Evolutionary conservation across 202 grass and related monocot species (phyloP), one percentile per base, ranked within the genome.

Genomic region (Cymbopogon flexuosus): DNA sequence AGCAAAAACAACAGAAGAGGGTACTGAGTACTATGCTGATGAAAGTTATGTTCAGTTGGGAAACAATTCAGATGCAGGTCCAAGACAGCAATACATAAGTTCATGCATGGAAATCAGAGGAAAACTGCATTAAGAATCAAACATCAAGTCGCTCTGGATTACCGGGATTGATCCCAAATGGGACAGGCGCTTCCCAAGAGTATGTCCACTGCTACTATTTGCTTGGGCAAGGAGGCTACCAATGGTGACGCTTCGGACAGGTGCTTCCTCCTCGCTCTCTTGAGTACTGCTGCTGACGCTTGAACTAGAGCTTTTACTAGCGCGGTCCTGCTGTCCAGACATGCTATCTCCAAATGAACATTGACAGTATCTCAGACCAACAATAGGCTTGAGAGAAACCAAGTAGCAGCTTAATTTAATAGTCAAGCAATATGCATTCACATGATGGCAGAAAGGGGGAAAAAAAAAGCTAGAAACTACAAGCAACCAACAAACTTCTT

Each of bases 211-310:
- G 72, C 70, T 31, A 16, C 31, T 89, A 79, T 93, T 91, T 84
- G 92, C 90, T 86, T 93, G 90, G 6, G 96, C 90, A 35, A 99
- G 86, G 83, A 99, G 91, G 82, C 90, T 99, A 54, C 96, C 96
- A 22, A 99, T 99, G 21, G 92, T 89, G 22, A 89, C 66, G 29
- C 65, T 87, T 47, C 54, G n/a, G n/a, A 57, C 54, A 57, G 54
- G 54, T 7, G 76, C 61, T 60, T 93, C 96, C 70, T 99, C 96
- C 83, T 89, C 92, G 11, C 79, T 91, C 76, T 96, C 96, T 40
- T 89, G 96, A 64, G 88, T 85, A 66, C 75, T 86, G 87, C 87
- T 90, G 68, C 96, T 96, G 65, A 94, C 76, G 79, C 96, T 99
- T 34, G 96, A 99, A 66, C 92, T 90, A 11, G 92, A 99, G 78